Base-by-base conservation (phyloP, 2,329 filamentous ascomycete species). In the Aspergillus fumigatiaffinis region DNA sequence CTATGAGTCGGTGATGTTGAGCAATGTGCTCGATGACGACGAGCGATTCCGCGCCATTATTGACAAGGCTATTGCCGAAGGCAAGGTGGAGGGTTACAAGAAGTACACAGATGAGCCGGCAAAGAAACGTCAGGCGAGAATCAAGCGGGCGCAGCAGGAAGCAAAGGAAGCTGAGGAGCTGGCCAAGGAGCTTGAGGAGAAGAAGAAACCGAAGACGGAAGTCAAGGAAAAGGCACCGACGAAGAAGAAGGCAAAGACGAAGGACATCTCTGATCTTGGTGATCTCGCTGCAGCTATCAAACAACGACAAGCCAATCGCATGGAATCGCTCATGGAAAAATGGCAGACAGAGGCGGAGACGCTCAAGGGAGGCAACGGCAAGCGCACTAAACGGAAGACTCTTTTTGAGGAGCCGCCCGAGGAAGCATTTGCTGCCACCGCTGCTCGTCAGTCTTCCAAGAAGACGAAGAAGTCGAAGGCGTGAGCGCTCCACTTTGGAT, bases 1-100 rank as follows among this genome's bases (percentile, higher is more conserved):
- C 1, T 97, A 95, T 74, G 85, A 92, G 70, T 78, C 79, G 0
- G 88, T 99, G 44, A 96, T 99, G 87, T 81, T 97, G 48, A 95
- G 91, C 65, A 84, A 93, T 68, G 87, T 92, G 9, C 70, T 91
- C 1, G 86, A 89, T 54, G 94, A 99, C 64, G 94, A 99, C 65
- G 87, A 89, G 54, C 82, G 94, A 8, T 97, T 96, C 76, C 83
- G 91, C 14, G 75, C 70, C 17, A 90, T 96, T 48, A 91, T 99
- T 54, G 85, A 96, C 68, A 80, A 85, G 38, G 94, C 92, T 3
- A 94, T 99, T 67, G 79, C 81, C 38, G 80, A 77, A 3, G 84
- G 85, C 1, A 84, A 90, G 41, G 87, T 95, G 0, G 75, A 86
- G 47, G 78, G 79, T 0, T 92, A 86, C 71, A 77, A 82, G 21